Evolutionary conservation across 2,329 filamentous ascomycete species (phyloP), one percentile per base, ranked within the genome.

Genomic region (Colletotrichum sansevieriae): DNA sequence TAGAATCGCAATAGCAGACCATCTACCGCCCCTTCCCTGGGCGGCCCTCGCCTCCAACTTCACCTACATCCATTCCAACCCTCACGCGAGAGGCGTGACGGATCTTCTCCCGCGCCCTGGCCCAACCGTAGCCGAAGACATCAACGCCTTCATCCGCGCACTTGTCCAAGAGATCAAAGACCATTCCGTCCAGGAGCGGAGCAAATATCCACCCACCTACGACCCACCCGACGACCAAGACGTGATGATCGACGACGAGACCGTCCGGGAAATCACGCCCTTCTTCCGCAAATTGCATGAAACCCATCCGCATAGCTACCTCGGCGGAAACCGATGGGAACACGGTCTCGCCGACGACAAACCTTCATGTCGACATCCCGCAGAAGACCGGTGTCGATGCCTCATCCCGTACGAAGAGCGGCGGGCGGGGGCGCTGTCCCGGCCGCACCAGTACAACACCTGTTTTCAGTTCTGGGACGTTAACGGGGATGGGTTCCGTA

Each of bases 21-120:
- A 73, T 57, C 61, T 65, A 22, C 72, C 72, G 43, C 56, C 67
- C 13, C 63, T 73, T 46, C 71, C 71, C 1, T 72, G 70, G 72
- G 62, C 39, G 0, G 22, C 58, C 3, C 62, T 73, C 12, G 63
- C 65, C 2, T 46, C 51, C 18, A 46, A 64, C 43, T 68, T 73
- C 37, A 56, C 25, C n/a, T 71, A 59, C 49, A 47, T n/a, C 47
- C 29, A 39, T 12, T 18, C 15, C 33, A 57, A 59, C 18, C 57
- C 55, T 3, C n/a, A 35, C 22, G 35, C 49, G 12, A 44, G 10
- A 3, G 49, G 46, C 18, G n/a, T 43, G 35, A 72, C 57, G 25
- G 52, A 62, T 51, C 59, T 73, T 15, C 63, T 70, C 43, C 58
- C 62, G 12, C 61, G 58, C 43, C 46, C 39, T 56, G 54, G 47